These are phyloP conservation scores for Cytospora paraplurivora DNA, from an alignment of 2,329 filamentous ascomycete species.

Conservation along the genomic window DNA sequence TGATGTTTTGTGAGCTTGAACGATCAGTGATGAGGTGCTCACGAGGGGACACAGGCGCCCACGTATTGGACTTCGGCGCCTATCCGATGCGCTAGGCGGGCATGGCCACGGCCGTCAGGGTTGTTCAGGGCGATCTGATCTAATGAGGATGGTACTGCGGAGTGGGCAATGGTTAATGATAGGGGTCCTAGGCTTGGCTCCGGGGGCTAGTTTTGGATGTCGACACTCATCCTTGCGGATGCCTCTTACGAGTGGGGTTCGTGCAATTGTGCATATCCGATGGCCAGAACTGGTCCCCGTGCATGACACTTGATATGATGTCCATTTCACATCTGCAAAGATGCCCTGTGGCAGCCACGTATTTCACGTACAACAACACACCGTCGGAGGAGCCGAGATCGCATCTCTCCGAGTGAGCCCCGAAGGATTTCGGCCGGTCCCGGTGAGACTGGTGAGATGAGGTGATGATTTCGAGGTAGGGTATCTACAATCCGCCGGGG, in stretches of 20 bases:
- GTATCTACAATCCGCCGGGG: not conserved
- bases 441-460: not conserved
- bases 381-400: not conserved
- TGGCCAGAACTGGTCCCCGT: not conserved
- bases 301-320: not conserved
- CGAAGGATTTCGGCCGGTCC: too few species aligned
- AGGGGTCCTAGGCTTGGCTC: not conserved
- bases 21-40: constrained; percentile 10
- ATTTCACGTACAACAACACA: not conserved
- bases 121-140: constrained; percentile 4
- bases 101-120: constrained; percentile 6
- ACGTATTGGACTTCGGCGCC: constrained; percentile 12
- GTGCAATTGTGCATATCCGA: not conserved
- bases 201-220: not conserved
- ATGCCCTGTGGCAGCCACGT: not conserved
- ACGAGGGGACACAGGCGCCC: constrained; percentile 10
- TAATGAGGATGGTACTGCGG: not conserved
- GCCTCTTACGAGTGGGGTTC: not conserved
- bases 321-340: not conserved
- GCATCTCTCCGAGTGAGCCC: not conserved
- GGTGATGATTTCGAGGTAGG: not conserved
- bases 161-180: not conserved
- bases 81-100: constrained; percentile 8
- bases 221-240: not conserved
- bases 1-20: not conserved